Base-by-base conservation (phyloP, 2,329 filamentous ascomycete species). In the Sclerotinia nivalis region DNA sequence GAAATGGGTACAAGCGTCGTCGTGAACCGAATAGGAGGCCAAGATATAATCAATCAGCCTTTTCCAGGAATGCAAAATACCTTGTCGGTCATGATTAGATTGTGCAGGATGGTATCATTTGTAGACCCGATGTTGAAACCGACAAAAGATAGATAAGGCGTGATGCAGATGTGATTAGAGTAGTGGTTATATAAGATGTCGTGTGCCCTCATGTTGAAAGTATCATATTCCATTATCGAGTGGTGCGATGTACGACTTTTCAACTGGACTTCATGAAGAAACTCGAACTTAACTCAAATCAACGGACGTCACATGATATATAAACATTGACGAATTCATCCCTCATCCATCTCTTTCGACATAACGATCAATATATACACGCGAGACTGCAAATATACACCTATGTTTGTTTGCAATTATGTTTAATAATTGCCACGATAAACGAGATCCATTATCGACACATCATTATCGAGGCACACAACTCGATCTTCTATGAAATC, bases 41-140 rank as follows among this genome's bases (percentile, higher is more conserved):
- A 69, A 54, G 58, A 62, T 52, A 43, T 45, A 62, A 69, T 69
- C 66, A 54, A 62, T 34, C 49, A 64, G 66, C 34, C 47, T 37
- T 62, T 47, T 40, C 37, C 49, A 43, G 37, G 34, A 54, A 50
- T 43, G n/a, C 25, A 40, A 68, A 64, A 68, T 68, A 43, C 66
- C 66, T 69, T 69, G 66, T 69, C 37, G 12, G 43, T 55, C 66
- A 37, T 49, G 66, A 64, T 69, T 69, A 69, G 66, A 69, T 69
- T 64, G 66, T 64, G 58, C 66, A 69, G 31, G 66, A 68, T 68
- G 31, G 66, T 68, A 68, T 68, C 45, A 68, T 68, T 52, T 45
- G 60, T 52, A 64, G 61, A 52, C 47, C 61, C 47, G 61, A 52
- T 64, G 47, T 64, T 64, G 61, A 64, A 64, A 52, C 31, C 28